A percentile compares a stretch with the other conserved stretches of the same genome.
These are phyloP conservation scores for Boletus subparvulus DNA, from an alignment of 768 basidiomycete species.

Conservation along the genomic window DNA sequence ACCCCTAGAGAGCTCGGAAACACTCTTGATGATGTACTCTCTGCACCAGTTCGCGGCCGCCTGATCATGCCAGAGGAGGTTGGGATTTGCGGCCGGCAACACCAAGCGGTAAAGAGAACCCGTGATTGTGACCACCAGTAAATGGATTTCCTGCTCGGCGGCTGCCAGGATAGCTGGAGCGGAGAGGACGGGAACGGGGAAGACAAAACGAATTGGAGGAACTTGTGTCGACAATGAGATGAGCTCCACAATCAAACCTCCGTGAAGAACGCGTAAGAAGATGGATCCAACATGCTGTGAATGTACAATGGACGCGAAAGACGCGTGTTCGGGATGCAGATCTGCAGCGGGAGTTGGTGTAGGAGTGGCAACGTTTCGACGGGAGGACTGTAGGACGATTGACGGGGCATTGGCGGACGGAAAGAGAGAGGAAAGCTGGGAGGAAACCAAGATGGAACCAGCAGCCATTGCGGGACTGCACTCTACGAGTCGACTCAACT, in stretches of 20 bases:
- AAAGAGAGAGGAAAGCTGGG: slow-evolving; percentile 66
- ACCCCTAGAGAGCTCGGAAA: slow-evolving; percentile 42
- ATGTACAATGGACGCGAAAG: slow-evolving; percentile 57
- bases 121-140: slow-evolving; percentile 64
- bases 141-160: slow-evolving; percentile 51
- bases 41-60: slow-evolving; percentile 55
- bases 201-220: slow-evolving; percentile 72
- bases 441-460: slow-evolving; percentile 45
- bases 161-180: slow-evolving; percentile 62
- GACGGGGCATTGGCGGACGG: slow-evolving; percentile 50
- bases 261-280: slow-evolving; percentile 72
- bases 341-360: slow-evolving; percentile 38
- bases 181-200: slow-evolving; percentile 66
- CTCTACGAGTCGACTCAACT: not conserved
- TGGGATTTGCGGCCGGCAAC: slow-evolving; percentile 54
- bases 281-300: slow-evolving; percentile 61
- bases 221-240: slow-evolving; percentile 66
- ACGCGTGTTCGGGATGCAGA: slow-evolving; percentile 71
- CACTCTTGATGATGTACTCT: slow-evolving; percentile 65
- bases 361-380: slow-evolving; percentile 52
- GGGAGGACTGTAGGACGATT: slow-evolving; percentile 57
- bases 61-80: slow-evolving; percentile 59
- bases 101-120: slow-evolving; percentile 75
- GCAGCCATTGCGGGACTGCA: slow-evolving; percentile 24
- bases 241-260: slow-evolving; percentile 72